Evolutionary conservation across 805 yeast genomes (phyloP).

Genomic region (Cyberlindnera petersonii): DNA sequence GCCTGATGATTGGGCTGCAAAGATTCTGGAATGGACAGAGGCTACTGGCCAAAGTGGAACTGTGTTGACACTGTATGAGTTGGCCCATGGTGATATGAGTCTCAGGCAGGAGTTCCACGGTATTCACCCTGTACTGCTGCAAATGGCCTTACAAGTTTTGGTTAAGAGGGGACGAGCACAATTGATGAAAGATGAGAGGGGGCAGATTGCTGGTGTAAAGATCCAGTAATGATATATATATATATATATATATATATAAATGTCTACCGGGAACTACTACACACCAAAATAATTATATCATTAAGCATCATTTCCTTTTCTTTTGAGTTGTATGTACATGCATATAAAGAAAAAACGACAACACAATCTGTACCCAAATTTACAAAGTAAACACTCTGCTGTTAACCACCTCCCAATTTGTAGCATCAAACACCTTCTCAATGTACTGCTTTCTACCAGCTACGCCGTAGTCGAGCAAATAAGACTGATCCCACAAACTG

Average conservation of each 20-base stretch:
- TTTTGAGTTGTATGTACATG: conserved; percentile 1
- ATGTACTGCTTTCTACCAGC: conserved; percentile 68
- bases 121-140: conserved; percentile 54
- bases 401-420: conserved; percentile 79
- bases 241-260: too few species aligned
- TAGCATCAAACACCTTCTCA: conserved; percentile 67
- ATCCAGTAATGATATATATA: conserved; percentile 46
- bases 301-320: conserved; percentile 3
- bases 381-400: conserved; percentile 33
- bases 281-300: neutral
- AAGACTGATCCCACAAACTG: conserved; percentile 90
- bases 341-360: too few species aligned
- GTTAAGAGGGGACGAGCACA: conserved; percentile 71
- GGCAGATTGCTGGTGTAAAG: conserved; percentile 75
- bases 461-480: conserved; percentile 78
- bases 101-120: conserved; percentile 55
- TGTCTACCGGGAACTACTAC: too few species aligned
- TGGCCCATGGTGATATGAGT: conserved; percentile 61
- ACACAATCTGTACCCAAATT: neutral
- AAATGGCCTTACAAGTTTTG: conserved; percentile 51
- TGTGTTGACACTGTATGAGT: conserved; percentile 78
- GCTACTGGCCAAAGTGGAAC: conserved; percentile 72
- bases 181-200: conserved; percentile 61
- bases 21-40: conserved; percentile 67
- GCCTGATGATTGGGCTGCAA: conserved; percentile 63